Conservation (phyloP, 2,329 filamentous ascomycete species). For the Xylaria sp. region DNA sequence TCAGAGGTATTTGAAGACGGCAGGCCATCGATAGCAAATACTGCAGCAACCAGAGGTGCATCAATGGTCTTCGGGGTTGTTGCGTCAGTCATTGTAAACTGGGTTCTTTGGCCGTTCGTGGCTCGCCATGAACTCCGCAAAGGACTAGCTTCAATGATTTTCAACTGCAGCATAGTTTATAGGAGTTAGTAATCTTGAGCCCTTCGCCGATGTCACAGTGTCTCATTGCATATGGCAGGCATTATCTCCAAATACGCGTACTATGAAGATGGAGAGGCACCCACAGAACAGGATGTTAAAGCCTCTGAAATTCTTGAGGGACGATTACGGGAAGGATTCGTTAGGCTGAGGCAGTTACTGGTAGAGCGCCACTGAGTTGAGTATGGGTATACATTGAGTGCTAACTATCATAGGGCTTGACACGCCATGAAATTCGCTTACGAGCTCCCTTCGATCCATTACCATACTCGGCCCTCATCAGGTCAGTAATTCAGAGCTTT, state of each 20-base stretch:
- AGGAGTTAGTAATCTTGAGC: slow-evolving; percentile 53
- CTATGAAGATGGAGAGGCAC: slow-evolving; percentile 64
- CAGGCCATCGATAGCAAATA: slow-evolving; percentile 51
- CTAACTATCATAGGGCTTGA: slow-evolving; percentile 56
- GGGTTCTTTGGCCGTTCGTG: slow-evolving; percentile 71
- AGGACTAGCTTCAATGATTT: slow-evolving; percentile 66
- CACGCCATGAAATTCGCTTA: slow-evolving; percentile 68
- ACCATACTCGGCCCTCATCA: slow-evolving; percentile 66
- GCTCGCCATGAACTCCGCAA: slow-evolving; percentile 68
- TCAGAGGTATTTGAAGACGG: slow-evolving; percentile 51
- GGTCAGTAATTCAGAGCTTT: slow-evolving; percentile 46
- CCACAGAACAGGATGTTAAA: slow-evolving; percentile 62
- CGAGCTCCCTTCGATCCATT: slow-evolving; percentile 67
- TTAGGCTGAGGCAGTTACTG: slow-evolving; percentile 66
- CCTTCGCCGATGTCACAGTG: neutral
- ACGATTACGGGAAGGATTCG: slow-evolving; percentile 68
- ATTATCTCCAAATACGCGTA: slow-evolving; percentile 69
- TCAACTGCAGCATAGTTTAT: slow-evolving; percentile 68
- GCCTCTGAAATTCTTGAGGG: slow-evolving; percentile 69
- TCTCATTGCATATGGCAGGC: slow-evolving; percentile 45
- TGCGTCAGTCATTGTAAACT: slow-evolving; percentile 66
- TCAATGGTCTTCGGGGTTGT: slow-evolving; percentile 65
- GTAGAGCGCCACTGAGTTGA: slow-evolving; percentile 47
- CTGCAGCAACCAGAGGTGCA: slow-evolving; percentile 61
- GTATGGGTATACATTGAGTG: neutral